Conservation (phyloP, 495 filamentous ascomycete genomes). For the Penicillium herquei region DNA sequence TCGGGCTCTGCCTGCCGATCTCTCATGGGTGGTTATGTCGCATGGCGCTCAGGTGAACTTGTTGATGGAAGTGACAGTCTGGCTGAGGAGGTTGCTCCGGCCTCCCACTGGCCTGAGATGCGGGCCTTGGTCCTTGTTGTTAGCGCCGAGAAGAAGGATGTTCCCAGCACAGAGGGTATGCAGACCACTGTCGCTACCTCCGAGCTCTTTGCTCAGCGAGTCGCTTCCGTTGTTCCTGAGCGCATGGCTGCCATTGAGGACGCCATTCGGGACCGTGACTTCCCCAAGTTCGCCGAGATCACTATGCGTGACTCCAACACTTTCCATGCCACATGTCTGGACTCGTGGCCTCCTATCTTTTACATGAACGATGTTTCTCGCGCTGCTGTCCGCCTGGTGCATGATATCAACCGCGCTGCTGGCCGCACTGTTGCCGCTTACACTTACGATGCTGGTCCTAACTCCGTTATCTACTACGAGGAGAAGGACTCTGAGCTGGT, state of each 20-base stretch:
- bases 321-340: constrained; percentile 92
- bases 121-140: constrained; percentile 86
- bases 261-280: constrained; percentile 75
- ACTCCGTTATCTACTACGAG: constrained; percentile 92
- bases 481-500: constrained; percentile 71
- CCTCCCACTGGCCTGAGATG: constrained; percentile 92
- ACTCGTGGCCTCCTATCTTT: constrained; percentile 95
- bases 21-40: constrained; percentile 92
- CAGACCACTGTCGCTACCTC: constrained; percentile 91
- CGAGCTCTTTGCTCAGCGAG: constrained; percentile 72
- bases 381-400: constrained; percentile 81
- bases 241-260: constrained; percentile 85
- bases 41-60: constrained; percentile 74
- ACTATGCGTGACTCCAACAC: constrained; percentile 96
- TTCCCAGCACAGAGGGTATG: constrained; percentile 89
- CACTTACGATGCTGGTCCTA: constrained; percentile 97
- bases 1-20: constrained; percentile 90
- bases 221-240: constrained; percentile 69
- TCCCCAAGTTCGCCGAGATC: constrained; percentile 80
- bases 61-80: constrained; percentile 78
- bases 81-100: constrained; percentile 82
- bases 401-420: constrained; percentile 75
- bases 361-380: constrained; percentile 93
- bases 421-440: constrained; percentile 82
- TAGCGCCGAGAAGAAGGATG: constrained; percentile 90